phyloP scores from a whole-genome alignment of 345 rosid species.

The Passiflora organensis region DNA sequence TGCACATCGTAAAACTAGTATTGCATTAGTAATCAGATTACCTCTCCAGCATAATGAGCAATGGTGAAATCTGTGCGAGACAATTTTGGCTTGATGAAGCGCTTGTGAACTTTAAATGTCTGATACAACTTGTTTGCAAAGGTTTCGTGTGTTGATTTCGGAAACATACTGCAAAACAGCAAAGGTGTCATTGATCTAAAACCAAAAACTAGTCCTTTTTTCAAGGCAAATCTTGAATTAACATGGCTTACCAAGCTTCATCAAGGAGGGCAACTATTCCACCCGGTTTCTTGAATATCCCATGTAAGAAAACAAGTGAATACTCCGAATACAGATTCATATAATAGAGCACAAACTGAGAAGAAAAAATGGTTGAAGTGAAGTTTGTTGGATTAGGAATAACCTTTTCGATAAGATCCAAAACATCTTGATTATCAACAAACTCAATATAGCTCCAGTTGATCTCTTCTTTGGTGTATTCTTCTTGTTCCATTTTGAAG shows the following conservation, averaged over 20 bases:
- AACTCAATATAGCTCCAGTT: conserved; percentile 97
- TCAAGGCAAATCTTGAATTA: too few relatives aligned
- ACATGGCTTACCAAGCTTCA: conserved; percentile 70
- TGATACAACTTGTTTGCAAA: conserved; percentile 91
- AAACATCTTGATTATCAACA: conserved; percentile 93
- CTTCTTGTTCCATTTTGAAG: conserved; percentile 99
- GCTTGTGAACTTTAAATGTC: conserved; percentile 80
- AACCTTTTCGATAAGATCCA: conserved; percentile 98
- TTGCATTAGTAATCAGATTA: conserved; percentile 17
- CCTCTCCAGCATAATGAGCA: conserved; percentile 97
- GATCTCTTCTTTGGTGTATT: conserved; percentile 88
- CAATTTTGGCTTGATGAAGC: conserved; percentile 90
- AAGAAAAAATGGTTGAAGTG: not conserved
- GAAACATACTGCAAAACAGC: conserved; percentile 80
- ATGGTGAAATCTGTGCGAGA: conserved; percentile 93
- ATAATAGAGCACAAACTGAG: not conserved
- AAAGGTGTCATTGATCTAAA: conserved; percentile 10
- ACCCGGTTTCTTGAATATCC: conserved; percentile 62
- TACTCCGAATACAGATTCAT: not conserved
- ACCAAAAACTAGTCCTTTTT: conserved; percentile 8
- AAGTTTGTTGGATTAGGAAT: too few relatives aligned
- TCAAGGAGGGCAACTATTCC: conserved; percentile 80
- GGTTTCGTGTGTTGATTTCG: conserved; percentile 97
- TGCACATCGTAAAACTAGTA: not conserved
- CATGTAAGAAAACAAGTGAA: not conserved